phyloP scores from a whole-genome alignment of 306 rosid genomes.

The Trifolium subterraneum region DNA sequence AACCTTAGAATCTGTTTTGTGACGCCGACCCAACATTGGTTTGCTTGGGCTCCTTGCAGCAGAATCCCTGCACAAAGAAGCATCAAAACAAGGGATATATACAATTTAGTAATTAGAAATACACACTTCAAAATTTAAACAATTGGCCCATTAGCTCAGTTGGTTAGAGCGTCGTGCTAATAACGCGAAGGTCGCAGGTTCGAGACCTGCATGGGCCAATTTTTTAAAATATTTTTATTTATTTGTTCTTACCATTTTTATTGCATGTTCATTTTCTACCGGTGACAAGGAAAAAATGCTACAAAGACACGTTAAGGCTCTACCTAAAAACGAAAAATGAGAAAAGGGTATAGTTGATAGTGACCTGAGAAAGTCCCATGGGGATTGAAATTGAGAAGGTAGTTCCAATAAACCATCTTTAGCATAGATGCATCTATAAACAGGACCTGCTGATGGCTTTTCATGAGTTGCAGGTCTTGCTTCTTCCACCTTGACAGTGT shows the following conservation, averaged over 20 bases:
- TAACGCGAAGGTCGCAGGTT: slow-evolving; percentile 57
- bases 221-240: background rate
- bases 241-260: too few species aligned
- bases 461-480: slow-evolving; percentile 50
- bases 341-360: background rate
- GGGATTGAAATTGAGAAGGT: slow-evolving; percentile 68
- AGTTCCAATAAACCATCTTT: slow-evolving; percentile 69
- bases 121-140: accelerated
- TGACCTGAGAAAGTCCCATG: slow-evolving; percentile 92
- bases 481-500: slow-evolving; percentile 72
- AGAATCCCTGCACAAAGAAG: slow-evolving; percentile 56
- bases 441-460: slow-evolving; percentile 83
- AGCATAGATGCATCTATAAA: slow-evolving; percentile 79
- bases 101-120: accelerated
- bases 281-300: too few species aligned
- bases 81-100: background rate
- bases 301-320: too few species aligned
- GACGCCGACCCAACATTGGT: slow-evolving; percentile 76
- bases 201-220: slow-evolving; percentile 51
- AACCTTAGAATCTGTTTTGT: slow-evolving; percentile 63
- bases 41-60: slow-evolving; percentile 58
- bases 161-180: slow-evolving; percentile 56
- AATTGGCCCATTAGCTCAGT: slow-evolving; percentile 46
- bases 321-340: too few species aligned
- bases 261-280: too few species aligned